Conservation (phyloP, 2,329 filamentous ascomycete genomes). For the Exophiala lecanii-corni region DNA sequence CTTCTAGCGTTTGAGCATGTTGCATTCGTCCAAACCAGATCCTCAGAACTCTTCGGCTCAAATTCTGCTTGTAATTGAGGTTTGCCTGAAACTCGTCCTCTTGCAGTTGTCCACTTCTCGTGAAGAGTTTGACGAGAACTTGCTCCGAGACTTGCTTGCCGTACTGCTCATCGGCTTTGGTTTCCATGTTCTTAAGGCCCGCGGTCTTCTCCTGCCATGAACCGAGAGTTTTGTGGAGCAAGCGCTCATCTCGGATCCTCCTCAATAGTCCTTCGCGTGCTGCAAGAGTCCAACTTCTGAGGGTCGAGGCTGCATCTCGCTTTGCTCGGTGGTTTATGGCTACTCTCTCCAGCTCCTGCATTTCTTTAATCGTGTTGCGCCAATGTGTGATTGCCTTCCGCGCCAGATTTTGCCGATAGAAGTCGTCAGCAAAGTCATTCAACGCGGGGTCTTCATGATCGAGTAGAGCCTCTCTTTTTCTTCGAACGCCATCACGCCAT, state of each 20-base stretch:
- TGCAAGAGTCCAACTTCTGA: conserved; percentile 16
- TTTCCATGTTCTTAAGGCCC: conserved; percentile 12
- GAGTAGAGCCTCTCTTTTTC: conserved; percentile 9
- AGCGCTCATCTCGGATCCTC: conserved; percentile 10
- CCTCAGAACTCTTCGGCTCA: conserved; percentile 9
- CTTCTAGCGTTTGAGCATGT: neutral
- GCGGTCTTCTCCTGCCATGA: conserved; percentile 14
- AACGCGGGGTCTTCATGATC: conserved; percentile 12
- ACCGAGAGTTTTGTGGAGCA: conserved; percentile 5
- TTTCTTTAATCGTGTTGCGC: conserved; percentile 8
- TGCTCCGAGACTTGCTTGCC: conserved; percentile 10
- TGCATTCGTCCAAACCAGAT: conserved; percentile 11
- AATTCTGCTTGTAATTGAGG: conserved; percentile 11
- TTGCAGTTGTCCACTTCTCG: conserved; percentile 7
- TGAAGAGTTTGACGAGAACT: conserved; percentile 5
- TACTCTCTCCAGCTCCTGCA: conserved; percentile 9
- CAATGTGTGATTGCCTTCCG: conserved; percentile 13
- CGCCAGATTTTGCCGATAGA: conserved; percentile 9
- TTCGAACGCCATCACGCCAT: conserved; percentile 11
- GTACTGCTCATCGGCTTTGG: conserved; percentile 11
- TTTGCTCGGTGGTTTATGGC: conserved; percentile 10
- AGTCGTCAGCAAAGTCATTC: conserved; percentile 14
- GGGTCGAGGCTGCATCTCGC: conserved; percentile 8
- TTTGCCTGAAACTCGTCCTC: conserved; percentile 11
- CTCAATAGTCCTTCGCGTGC: conserved; percentile 17